Conservation (phyloP, 352 stramenopile species). For the Pythium dissimile region DNA sequence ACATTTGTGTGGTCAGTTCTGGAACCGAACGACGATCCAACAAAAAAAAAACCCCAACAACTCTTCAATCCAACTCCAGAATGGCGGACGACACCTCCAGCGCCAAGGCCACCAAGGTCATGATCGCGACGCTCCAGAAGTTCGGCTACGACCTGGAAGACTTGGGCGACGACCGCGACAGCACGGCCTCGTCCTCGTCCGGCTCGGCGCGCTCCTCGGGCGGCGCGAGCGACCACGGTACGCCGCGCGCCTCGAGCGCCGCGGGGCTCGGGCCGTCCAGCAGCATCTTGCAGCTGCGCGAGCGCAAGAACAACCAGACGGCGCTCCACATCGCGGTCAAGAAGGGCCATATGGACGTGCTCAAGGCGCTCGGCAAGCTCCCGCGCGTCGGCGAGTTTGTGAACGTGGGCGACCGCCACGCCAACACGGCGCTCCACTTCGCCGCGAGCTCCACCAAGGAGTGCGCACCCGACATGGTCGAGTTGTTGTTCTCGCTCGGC, state of each 20-base stretch:
- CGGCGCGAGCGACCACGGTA: slow-evolving; percentile 10
- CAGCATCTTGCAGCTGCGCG: slow-evolving; percentile 71
- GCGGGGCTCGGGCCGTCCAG: no score
- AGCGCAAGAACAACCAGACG: slow-evolving; percentile 84
- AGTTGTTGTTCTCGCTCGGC: slow-evolving; percentile 60
- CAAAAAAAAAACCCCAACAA: not conserved
- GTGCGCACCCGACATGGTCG: slow-evolving; percentile 58
- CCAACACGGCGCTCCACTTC: slow-evolving; percentile 83
- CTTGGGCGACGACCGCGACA: slow-evolving; percentile 19
- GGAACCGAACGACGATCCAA: no score
- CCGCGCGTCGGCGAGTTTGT: slow-evolving; percentile 64
- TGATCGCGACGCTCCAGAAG: slow-evolving; percentile 82
- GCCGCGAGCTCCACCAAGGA: slow-evolving; percentile 61
- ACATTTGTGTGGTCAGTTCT: no score
- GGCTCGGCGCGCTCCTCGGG: slow-evolving; percentile 30
- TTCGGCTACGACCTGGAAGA: slow-evolving; percentile 77
- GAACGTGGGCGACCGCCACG: slow-evolving; percentile 71
- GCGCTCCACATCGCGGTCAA: slow-evolving; percentile 81
- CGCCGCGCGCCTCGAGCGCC: slow-evolving; percentile 17
- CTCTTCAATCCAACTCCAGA: not conserved
- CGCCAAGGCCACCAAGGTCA: slow-evolving; percentile 49
- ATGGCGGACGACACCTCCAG: slow-evolving; percentile 35
- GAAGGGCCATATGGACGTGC: slow-evolving; percentile 79
- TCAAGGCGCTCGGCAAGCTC: slow-evolving; percentile 75
- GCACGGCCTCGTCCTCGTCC: slow-evolving; percentile 25